Evolutionary conservation across 2,329 filamentous ascomycete species (phyloP).

Genomic region (Tolypocladium sp.): DNA sequence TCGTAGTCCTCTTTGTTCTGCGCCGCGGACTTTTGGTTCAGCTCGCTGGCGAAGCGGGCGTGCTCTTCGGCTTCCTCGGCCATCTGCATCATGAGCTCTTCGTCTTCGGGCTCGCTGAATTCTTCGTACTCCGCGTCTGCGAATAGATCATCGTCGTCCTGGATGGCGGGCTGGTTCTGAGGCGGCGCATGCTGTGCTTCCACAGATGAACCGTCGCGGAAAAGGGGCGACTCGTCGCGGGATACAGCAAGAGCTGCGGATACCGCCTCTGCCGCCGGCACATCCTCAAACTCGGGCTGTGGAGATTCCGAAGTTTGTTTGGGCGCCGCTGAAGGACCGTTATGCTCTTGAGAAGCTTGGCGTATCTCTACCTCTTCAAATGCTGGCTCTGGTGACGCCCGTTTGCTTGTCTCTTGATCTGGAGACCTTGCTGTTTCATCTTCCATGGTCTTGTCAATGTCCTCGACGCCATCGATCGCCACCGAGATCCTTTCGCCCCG

Average conservation of each 20-base stretch:
- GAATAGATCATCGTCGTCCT: slow-evolving; percentile 30
- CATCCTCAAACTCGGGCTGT: slow-evolving; percentile 26
- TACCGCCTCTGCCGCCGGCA: slow-evolving; percentile 14
- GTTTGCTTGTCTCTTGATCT: background rate
- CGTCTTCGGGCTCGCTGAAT: slow-evolving; percentile 83
- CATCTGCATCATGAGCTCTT: slow-evolving; percentile 77
- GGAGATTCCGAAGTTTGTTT: slow-evolving; percentile 20
- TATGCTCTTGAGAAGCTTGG: slow-evolving; percentile 2
- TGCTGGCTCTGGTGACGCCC: slow-evolving; percentile 12
- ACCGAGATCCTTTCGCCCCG: background rate
- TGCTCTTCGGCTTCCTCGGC: slow-evolving; percentile 90
- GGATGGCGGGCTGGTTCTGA: background rate
- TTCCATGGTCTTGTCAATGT: background rate
- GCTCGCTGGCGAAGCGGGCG: slow-evolving; percentile 77
- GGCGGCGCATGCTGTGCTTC: background rate
- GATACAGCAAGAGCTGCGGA: background rate
- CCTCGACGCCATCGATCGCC: slow-evolving; percentile 5
- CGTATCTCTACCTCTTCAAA: slow-evolving; percentile 27
- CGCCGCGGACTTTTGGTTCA: slow-evolving; percentile 65
- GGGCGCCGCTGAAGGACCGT: background rate
- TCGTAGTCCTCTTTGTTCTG: slow-evolving; percentile 78
- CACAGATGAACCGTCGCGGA: slow-evolving; percentile 6
- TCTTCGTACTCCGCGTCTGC: slow-evolving; percentile 60
- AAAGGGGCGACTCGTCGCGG: slow-evolving; percentile 1
- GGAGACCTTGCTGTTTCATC: background rate